Base-by-base conservation (phyloP, 2,329 filamentous ascomycete species). In the Ophiocordyceps camponoti-saundersi region DNA sequence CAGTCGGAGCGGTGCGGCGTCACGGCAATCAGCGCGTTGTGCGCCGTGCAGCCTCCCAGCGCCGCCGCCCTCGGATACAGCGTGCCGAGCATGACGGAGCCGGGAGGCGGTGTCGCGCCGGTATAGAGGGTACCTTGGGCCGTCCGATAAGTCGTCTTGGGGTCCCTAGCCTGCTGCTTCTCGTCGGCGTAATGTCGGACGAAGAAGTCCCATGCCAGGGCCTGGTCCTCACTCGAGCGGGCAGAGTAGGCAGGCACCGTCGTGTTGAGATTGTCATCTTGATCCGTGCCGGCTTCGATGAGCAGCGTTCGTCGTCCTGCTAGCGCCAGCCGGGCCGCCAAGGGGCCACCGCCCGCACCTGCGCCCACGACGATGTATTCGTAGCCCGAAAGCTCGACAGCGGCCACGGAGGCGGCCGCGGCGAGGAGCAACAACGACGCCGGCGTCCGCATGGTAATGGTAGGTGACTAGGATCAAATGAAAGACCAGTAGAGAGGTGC, bases 331-430 rank as follows among this genome's bases (percentile, higher is more conserved):
- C 75, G 68, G 8, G 72, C 70, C 2, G 77, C 75, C 6, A 80
- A 56, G 21, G 77, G 75, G 11, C 71, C 74, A 48, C 77, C 76
- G 32, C 77, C 77, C 2, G 76, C 67, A 2, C 76, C 76, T n/a
- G 72, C 75, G 16, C 77, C 77, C 16, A 80, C 74, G 20, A 80
- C 67, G 26, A 80, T 68, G 63, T 79, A 81, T 53, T 80, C 77
- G 53, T 61, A 62, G 26, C 42, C 49, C 6, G 26, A 32, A 23
- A 46, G 48, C 6, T 47, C n/a, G 34, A 49, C 48, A n/a, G 34
- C 34, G 39, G 39, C 20, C 39, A 21, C 44, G 18, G 42, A 6
- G 13, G 30, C 22, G 36, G 44, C 20, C 42, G 36, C 29, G 71
- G 70, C 1, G 34, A 50, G 42, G 36, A 43, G 16, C 29, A 45